These are phyloP conservation scores for Apostasia ramifera DNA, from an alignment of 106 monocot species.

Conservation along the genomic window DNA sequence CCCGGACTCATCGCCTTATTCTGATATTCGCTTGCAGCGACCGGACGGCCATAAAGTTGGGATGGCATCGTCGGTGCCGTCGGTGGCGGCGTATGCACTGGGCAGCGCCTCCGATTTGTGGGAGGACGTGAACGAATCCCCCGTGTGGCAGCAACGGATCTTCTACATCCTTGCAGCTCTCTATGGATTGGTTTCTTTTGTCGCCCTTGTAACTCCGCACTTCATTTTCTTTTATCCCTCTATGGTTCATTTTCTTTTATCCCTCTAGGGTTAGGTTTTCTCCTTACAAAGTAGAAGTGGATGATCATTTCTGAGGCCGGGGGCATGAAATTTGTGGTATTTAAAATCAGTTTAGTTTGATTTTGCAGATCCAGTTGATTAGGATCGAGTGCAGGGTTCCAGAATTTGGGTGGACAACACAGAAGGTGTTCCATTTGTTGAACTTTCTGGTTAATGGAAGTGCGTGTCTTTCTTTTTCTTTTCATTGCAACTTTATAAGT, in stretches of 20 bases:
- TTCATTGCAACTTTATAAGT: neutral
- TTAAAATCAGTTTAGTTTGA: neutral
- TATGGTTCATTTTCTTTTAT: too few species aligned
- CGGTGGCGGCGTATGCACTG: conserved; percentile 19
- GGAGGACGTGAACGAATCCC: conserved; percentile 45
- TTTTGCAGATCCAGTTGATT: conserved; percentile 76
- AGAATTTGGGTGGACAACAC: conserved; percentile 97
- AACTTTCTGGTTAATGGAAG: conserved; percentile 87
- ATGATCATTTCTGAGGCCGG: too few species aligned
- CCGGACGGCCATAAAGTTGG: too few species aligned
- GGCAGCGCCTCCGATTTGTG: conserved; percentile 32
- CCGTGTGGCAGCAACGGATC: conserved; percentile 53
- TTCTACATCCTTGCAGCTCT: conserved; percentile 40
- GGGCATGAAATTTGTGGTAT: neutral
- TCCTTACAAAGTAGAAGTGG: too few species aligned
- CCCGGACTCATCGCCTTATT: too few species aligned
- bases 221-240: too few species aligned
- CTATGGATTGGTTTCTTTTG: conserved; percentile 29
- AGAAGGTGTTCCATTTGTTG: conserved; percentile 93
- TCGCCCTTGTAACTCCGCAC: conserved; percentile 16
- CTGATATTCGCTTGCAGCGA: too few species aligned
- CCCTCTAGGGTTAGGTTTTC: too few species aligned
- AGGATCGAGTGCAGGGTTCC: conserved; percentile 99
- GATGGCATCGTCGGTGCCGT: conserved; percentile 13
- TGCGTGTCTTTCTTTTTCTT: conserved; percentile 13